Evolutionary conservation across 139 green algal genomes (phyloP).

Genomic region (Tetratostichococcus sp.): DNA sequence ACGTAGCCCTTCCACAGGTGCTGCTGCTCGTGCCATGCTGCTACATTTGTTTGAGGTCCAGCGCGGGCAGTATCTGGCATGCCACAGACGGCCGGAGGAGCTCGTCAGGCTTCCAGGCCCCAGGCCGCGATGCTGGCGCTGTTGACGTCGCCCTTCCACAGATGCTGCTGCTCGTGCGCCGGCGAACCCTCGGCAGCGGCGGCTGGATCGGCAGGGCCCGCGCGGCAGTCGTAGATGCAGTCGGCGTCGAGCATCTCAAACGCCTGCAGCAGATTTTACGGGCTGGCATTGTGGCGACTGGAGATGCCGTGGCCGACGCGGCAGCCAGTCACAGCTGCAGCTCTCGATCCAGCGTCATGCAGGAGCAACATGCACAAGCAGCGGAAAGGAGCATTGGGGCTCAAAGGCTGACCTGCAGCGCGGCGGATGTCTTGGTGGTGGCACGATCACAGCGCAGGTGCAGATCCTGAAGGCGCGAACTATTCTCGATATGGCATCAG

Average conservation of each 20-base stretch:
- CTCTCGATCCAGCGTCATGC: too few relatives aligned
- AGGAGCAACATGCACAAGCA: too few relatives aligned
- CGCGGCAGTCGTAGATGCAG: background rate
- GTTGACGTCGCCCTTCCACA: background rate
- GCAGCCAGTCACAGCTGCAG: too few relatives aligned
- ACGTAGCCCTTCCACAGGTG: background rate
- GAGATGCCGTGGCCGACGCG: too few relatives aligned
- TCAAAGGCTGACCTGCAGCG: background rate
- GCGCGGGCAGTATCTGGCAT: too few relatives aligned
- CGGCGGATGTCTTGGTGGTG: background rate
- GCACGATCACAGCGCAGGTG: background rate
- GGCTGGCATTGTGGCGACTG: too few relatives aligned
- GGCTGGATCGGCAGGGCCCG: too few relatives aligned
- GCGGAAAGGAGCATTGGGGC: background rate
- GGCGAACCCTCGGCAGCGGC: too few relatives aligned
- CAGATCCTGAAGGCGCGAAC: background rate
- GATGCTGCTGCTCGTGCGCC: background rate
- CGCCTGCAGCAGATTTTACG: background rate
- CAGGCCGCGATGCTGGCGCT: background rate
- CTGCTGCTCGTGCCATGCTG: background rate
- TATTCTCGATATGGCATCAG: too few relatives aligned
- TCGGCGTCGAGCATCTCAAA: background rate
- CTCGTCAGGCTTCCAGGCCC: background rate
- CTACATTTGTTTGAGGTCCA: too few relatives aligned
- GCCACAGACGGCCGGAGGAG: too few relatives aligned